Base-by-base conservation (phyloP, 2,329 filamentous ascomycete genomes). In the Ophiocordyceps camponoti-leonardi region DNA sequence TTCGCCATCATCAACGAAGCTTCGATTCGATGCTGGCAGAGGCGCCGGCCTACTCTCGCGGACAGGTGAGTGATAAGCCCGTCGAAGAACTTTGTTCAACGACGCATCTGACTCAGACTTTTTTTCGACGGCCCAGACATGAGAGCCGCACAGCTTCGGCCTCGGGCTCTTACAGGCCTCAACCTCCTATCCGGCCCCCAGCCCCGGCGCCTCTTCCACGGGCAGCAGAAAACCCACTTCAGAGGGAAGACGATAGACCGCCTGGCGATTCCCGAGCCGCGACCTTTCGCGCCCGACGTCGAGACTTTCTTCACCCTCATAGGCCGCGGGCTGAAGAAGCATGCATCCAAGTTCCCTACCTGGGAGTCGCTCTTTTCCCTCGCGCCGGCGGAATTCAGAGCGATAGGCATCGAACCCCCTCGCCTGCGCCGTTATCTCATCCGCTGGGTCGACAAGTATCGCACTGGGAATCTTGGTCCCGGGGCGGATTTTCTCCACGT, bases 341-440 rank as follows among this genome's bases (percentile, higher is more conserved):
- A 95, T 67, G 76, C 83, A 43, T 71, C 77, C 64, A 96, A 96
- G 64, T 86, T 98, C 55, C 79, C 84, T 2, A 81, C 83, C 12
- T 96, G 92, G 92, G 83, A 92, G 45, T 77, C 85, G 6, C 77
- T 98, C 42, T 96, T 96, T 72, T 80, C 80, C 42, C 71, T 92
- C 51, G 80, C 77, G 20, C 86, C 85, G 18, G 62, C 71, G 41
- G 80, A 96, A 64, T 72, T 98, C 52, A 79, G 80, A 52, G 81
- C 90, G 54, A 72, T 92, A 18, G 90, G 92, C 46, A 73, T 96
- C 50, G 90, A 96, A 61, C 86, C 87, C 14, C 75, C 90, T 18
- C 81, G 90, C 41, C 76, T 78, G 52, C 76, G 92, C 50, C 73
- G 81, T 47, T 98, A 96, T 59, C 74, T 98, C 16, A 67, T 96